phyloP scores from a whole-genome alignment of 345 rosid species.

The Salix caprea region DNA sequence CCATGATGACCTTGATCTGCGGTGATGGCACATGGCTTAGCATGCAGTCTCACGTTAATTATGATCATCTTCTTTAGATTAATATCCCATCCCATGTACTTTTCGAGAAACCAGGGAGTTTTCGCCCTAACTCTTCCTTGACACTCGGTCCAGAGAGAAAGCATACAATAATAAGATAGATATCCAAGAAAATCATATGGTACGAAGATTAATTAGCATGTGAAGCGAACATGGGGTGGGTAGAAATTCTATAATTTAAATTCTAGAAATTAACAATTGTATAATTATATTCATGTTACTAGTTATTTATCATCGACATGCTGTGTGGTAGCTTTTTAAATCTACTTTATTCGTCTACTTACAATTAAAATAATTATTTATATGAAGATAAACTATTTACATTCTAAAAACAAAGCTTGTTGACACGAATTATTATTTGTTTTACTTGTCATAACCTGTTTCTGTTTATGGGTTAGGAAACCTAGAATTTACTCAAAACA shows the following conservation, averaged over 20 bases:
- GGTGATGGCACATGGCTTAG: conserved; percentile 7
- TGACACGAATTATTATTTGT: too few relatives aligned
- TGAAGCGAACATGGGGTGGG: not conserved
- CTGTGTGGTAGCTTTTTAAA: too few relatives aligned
- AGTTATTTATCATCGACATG: too few relatives aligned
- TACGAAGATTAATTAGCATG: not conserved
- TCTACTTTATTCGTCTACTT: too few relatives aligned
- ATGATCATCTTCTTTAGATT: not conserved
- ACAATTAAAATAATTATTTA: too few relatives aligned
- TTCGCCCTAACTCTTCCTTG: conserved; percentile 4
- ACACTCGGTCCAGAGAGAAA: not conserved
- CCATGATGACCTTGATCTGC: conserved; percentile 6
- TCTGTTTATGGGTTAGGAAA: too few relatives aligned
- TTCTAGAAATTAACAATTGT: not conserved
- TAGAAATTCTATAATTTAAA: not conserved
- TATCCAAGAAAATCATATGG: not conserved
- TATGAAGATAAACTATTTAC: too few relatives aligned
- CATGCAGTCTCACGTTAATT: not conserved
- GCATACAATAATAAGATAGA: too few relatives aligned
- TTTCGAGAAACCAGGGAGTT: conserved; percentile 17
- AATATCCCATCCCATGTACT: not conserved
- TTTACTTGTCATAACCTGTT: too few relatives aligned
- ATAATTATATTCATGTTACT: not conserved
- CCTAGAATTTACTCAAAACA: too few relatives aligned
- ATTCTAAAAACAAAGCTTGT: too few relatives aligned